A percentile compares a stretch with the other conserved stretches of the same genome.
These are phyloP conservation scores for Elsinoe perseae DNA, from an alignment of 2,329 filamentous ascomycete genomes.

Conservation along the genomic window DNA sequence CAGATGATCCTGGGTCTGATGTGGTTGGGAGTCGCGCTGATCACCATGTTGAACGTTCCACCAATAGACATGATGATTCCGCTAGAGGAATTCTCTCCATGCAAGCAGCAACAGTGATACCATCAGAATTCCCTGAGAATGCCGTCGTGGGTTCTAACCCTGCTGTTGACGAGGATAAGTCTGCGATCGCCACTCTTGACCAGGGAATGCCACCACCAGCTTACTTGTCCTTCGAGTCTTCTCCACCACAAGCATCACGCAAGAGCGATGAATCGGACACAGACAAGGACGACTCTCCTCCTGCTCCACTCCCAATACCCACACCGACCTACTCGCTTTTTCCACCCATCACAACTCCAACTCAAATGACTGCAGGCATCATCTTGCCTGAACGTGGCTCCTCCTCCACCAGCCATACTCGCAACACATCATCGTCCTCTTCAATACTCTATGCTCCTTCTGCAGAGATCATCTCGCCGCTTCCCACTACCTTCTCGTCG, in stretches of 20 bases:
- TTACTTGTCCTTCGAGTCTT: not conserved
- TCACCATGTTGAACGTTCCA: not conserved
- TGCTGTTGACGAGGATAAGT: constrained; percentile 2
- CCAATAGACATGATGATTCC: not conserved
- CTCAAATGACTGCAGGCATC: not conserved
- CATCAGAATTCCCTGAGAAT: not conserved
- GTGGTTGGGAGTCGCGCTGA: not conserved
- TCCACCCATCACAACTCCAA: constrained; percentile 1
- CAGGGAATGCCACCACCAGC: not conserved
- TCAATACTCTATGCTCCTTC: constrained; percentile 6
- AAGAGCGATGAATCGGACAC: not conserved
- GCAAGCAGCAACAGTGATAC: not conserved
- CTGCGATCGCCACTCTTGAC: not conserved
- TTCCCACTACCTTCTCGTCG: not conserved
- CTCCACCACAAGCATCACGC: not conserved
- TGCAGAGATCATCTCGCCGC: not conserved
- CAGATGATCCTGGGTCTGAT: not conserved
- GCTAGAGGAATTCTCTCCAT: not conserved
- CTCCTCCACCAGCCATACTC: not conserved
- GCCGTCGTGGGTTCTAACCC: constrained; percentile 1
- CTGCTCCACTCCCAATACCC: not conserved
- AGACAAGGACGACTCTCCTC: not conserved
- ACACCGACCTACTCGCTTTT: constrained; percentile 12
- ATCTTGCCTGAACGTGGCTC: not conserved
- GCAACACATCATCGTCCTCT: constrained; percentile 2